Conservation (phyloP, 495 filamentous ascomycete species). For the Xylaria palmicola region DNA sequence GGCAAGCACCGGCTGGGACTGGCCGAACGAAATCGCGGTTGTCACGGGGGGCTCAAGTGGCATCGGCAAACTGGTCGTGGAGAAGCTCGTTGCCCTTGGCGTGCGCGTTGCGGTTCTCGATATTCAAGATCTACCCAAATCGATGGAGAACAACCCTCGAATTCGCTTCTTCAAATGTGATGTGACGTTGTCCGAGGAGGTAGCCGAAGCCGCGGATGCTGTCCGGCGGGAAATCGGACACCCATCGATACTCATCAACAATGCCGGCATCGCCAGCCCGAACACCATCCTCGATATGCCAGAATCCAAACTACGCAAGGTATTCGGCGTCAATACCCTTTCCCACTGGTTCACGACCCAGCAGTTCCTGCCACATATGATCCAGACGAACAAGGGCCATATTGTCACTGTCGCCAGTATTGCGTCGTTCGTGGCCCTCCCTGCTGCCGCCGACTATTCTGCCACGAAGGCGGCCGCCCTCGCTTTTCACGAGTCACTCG, state of each 20-base stretch:
- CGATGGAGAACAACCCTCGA: constrained; percentile 3
- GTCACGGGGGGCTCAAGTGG: constrained; percentile 59
- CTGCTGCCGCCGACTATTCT: constrained; percentile 55
- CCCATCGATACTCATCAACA: constrained; percentile 61
- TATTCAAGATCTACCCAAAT: constrained; percentile 26
- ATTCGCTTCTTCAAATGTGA: constrained; percentile 40
- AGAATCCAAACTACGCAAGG: constrained; percentile 45
- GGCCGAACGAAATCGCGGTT: constrained; percentile 50
- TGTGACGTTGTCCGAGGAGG: constrained; percentile 48
- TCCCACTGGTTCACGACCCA: constrained; percentile 59
- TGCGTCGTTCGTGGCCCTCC: constrained; percentile 51
- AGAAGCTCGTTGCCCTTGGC: constrained; percentile 46
- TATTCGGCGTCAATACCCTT: constrained; percentile 61
- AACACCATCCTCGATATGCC: constrained; percentile 48
- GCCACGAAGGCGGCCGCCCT: constrained; percentile 57
- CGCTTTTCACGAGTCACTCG: constrained; percentile 49
- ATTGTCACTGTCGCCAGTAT: constrained; percentile 57
- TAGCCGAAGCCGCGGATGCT: constrained; percentile 43
- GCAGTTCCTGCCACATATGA: constrained; percentile 62
- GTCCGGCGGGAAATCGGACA: constrained; percentile 48
- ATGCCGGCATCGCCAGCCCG: constrained; percentile 54
- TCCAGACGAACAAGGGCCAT: constrained; percentile 59
- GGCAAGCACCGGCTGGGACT: constrained; percentile 37
- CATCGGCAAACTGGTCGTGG: constrained; percentile 53
- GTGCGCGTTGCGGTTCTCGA: constrained; percentile 48